Conservation (phyloP, 805 yeast genomes). For the Wickerhamomyces queroliae region DNA sequence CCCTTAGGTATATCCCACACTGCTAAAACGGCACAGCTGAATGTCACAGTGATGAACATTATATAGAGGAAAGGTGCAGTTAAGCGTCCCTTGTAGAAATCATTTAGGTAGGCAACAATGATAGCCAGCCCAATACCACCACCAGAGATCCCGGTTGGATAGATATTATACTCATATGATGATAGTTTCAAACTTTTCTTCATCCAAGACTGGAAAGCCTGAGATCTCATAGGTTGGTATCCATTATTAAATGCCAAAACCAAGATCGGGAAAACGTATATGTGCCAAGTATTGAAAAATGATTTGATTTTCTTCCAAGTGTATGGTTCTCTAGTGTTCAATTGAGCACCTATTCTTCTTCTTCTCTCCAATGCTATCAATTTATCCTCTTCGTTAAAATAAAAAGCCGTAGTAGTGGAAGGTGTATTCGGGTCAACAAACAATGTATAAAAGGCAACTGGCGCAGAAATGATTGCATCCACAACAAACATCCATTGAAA, state of each 20-base stretch:
- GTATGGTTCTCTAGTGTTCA: conserved; percentile 32
- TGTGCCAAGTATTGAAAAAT: conserved; percentile 40
- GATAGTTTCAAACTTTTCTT: conserved; percentile 26
- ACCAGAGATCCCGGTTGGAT: conserved; percentile 31
- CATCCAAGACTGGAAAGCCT: conserved; percentile 39
- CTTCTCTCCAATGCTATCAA: conserved; percentile 39
- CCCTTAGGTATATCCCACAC: conserved; percentile 40
- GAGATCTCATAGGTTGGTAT: conserved; percentile 26
- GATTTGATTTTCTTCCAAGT: conserved; percentile 31
- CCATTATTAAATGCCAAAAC: conserved; percentile 4
- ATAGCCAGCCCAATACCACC: conserved; percentile 30
- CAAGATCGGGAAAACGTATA: conserved; percentile 32
- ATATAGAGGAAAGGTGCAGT: conserved; percentile 31
- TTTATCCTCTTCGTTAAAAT: conserved; percentile 32
- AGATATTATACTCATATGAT: conserved; percentile 28
- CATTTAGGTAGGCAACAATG: conserved; percentile 28
- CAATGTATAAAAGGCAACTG: conserved; percentile 36
- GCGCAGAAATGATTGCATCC: conserved; percentile 32
- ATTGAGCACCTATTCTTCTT: conserved; percentile 31
- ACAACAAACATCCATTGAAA: conserved; percentile 37
- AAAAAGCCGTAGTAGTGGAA: conserved; percentile 32
- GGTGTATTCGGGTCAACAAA: conserved; percentile 36
- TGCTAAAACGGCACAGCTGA: conserved; percentile 37
- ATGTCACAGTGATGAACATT: conserved; percentile 32
- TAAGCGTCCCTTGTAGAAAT: conserved; percentile 27